Conservation (phyloP, 176 grass and related monocot genomes). For the Cymbopogon citratus region DNA sequence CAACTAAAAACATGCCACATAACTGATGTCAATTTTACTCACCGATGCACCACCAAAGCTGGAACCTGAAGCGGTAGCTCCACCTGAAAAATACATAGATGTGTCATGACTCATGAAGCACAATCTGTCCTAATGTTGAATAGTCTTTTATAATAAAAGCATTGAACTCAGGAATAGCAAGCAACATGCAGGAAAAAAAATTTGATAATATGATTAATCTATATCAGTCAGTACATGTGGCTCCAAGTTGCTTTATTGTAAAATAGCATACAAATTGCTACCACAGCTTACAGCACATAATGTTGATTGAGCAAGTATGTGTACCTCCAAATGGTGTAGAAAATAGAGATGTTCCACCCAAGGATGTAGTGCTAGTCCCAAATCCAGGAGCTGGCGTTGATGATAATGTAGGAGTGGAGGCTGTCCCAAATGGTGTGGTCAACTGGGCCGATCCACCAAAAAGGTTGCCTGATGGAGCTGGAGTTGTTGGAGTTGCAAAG, state of each 20-base stretch:
- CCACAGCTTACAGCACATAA: not conserved
- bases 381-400: constrained; percentile 69
- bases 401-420: constrained; percentile 51
- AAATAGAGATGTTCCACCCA: constrained; percentile 60
- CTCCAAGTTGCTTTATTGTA: not conserved
- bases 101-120: not conserved
- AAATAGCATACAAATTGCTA: constrained; percentile 8
- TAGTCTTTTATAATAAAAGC: not conserved
- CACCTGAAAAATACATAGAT: constrained; percentile 42
- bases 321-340: constrained; percentile 67
- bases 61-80: constrained; percentile 67
- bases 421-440: constrained; percentile 74
- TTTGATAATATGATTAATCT: not conserved
- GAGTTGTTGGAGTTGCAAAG: constrained; percentile 67
- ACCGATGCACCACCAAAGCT: constrained; percentile 87
- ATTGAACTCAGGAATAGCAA: not conserved
- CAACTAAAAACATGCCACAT: not conserved
- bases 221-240: not conserved
- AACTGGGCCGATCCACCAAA: constrained; percentile 62
- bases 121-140: not conserved
- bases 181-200: not conserved
- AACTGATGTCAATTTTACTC: constrained; percentile 33
- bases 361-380: constrained; percentile 44
- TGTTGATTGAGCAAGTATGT: constrained; percentile 3
- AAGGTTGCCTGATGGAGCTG: constrained; percentile 52